Conservation (phyloP, 306 rosid species). For the Sindora glabra region DNA sequence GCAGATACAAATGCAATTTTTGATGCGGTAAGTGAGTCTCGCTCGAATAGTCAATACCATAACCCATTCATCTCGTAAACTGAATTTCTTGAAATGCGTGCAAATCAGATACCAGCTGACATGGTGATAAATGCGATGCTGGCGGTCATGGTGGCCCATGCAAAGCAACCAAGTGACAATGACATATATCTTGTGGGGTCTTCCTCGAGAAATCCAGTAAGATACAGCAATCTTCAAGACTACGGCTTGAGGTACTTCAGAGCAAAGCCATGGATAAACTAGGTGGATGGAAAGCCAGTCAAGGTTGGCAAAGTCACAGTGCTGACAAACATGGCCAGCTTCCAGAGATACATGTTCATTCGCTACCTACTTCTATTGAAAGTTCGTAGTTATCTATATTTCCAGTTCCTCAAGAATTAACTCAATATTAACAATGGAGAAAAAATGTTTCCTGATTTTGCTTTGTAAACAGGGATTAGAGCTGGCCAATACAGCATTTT, state of each 20-base stretch:
- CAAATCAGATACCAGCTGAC: slow-evolving; percentile 70
- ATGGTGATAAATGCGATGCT: slow-evolving; percentile 67
- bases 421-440: too few species aligned
- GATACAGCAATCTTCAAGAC: slow-evolving; percentile 22
- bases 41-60: too few species aligned
- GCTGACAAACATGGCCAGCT: slow-evolving; percentile 41
- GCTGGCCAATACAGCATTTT: too few species aligned
- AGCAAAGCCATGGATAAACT: slow-evolving; percentile 44
- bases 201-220: slow-evolving; percentile 41
- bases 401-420: too few species aligned
- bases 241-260: slow-evolving; percentile 41
- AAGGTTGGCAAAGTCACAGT: slow-evolving; percentile 36
- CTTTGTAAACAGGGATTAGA: too few species aligned
- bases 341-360: slow-evolving; percentile 53
- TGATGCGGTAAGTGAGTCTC: slow-evolving; percentile 50
- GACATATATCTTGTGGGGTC: slow-evolving; percentile 62
- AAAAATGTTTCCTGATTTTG: too few species aligned
- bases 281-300: slow-evolving; percentile 48
- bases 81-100: too few species aligned
- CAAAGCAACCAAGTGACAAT: slow-evolving; percentile 20
- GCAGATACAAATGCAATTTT: slow-evolving; percentile 28
- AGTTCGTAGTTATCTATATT: slow-evolving; percentile 21
- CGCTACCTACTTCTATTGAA: slow-evolving; percentile 57
- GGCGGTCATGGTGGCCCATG: slow-evolving; percentile 44
- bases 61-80: too few species aligned